Conservation (phyloP, 2,329 filamentous ascomycete species). For the Coccinonectria pachysandricola region DNA sequence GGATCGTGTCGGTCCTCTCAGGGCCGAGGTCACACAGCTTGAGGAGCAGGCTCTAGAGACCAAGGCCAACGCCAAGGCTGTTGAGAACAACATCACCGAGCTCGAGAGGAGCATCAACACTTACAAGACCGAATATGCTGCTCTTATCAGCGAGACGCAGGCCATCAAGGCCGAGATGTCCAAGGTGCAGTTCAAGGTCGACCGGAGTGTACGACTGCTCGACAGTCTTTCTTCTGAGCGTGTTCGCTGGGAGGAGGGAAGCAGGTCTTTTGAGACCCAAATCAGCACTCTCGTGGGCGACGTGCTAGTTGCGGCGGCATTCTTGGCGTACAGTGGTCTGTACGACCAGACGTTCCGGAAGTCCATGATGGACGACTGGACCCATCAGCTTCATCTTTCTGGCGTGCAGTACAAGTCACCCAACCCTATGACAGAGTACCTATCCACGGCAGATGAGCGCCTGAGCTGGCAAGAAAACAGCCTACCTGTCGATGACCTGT, state of each 20-base stretch:
- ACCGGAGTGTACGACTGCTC: conserved; percentile 85
- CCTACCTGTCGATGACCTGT: conserved; percentile 90
- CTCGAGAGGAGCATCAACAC: conserved; percentile 86
- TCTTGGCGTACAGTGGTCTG: conserved; percentile 91
- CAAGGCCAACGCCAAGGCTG: conserved; percentile 84
- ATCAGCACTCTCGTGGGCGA: conserved; percentile 95
- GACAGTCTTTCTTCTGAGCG: conserved; percentile 93
- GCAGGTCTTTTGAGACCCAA: conserved; percentile 95
- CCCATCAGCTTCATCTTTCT: conserved; percentile 85
- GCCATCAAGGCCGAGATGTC: conserved; percentile 97
- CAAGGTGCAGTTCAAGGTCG: conserved; percentile 94
- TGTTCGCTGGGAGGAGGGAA: conserved; percentile 89
- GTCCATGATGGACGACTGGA: conserved; percentile 95
- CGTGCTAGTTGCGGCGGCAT: conserved; percentile 90
- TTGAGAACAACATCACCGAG: conserved; percentile 73
- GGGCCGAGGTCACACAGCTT: conserved; percentile 77
- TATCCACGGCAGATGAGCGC: conserved; percentile 92
- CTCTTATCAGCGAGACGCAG: conserved; percentile 92
- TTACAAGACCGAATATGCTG: conserved; percentile 94
- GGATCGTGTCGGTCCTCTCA: conserved; percentile 83
- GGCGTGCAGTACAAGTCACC: conserved; percentile 87
- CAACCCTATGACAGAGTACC: conserved; percentile 90
- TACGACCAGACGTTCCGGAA: conserved; percentile 98
- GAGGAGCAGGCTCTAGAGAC: conserved; percentile 86
- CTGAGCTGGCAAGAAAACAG: conserved; percentile 91